These are phyloP conservation scores for Mrakia blollopis DNA, from an alignment of 768 basidiomycete genomes.

Conservation along the genomic window DNA sequence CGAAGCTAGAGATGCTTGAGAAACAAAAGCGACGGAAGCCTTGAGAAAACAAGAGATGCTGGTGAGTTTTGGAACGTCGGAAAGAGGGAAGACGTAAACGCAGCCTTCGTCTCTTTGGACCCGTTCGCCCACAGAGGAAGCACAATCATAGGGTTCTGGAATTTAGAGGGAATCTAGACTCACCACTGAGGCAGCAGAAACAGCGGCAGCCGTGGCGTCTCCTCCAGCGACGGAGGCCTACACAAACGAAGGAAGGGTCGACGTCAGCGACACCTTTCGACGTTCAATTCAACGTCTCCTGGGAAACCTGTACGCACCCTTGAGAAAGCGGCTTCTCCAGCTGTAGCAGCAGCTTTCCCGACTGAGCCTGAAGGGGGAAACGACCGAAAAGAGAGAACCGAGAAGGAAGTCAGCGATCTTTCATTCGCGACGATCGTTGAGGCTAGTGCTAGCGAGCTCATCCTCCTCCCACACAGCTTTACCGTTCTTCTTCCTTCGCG, in stretches of 20 bases:
- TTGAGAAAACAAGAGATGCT: too few species aligned
- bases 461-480: not conserved
- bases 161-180: not conserved
- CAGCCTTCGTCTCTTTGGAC: too few species aligned
- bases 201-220: not conserved
- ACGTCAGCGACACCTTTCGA: not conserved
- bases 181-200: not conserved
- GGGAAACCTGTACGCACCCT: not conserved
- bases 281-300: too few species aligned
- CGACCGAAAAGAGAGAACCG: not conserved
- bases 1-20: not conserved
- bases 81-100: too few species aligned
- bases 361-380: not conserved
- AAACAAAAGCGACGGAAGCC: too few species aligned
- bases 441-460: too few species aligned
- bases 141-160: too few species aligned
- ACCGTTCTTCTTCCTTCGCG: not conserved
- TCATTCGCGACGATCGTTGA: not conserved
- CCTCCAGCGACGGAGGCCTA: constrained; percentile 1
- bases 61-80: too few species aligned
- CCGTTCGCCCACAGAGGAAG: too few species aligned
- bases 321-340: not conserved
- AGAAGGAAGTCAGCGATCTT: not conserved
- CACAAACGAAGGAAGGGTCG: not conserved
- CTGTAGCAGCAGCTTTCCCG: not conserved